These are phyloP conservation scores for Leccinum longicurvipes DNA, from an alignment of 768 basidiomycete species.

Conservation along the genomic window DNA sequence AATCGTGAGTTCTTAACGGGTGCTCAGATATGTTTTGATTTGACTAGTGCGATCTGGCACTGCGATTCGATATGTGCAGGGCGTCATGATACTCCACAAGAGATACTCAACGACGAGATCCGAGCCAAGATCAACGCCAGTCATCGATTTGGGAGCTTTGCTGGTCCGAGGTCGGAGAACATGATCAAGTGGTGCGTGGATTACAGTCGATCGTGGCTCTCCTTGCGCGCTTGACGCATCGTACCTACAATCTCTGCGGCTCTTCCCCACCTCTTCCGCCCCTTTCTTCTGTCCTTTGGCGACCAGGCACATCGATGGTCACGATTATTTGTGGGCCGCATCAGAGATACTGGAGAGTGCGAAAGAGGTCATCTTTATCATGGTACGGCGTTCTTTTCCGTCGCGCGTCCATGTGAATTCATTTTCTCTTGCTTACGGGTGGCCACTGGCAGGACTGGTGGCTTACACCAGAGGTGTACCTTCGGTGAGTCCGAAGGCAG, in stretches of 20 bases:
- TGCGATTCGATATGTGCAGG: conserved; percentile 33
- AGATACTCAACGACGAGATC: conserved; percentile 66
- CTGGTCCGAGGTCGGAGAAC: conserved; percentile 64
- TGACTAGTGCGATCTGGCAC: neutral
- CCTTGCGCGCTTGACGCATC: neutral
- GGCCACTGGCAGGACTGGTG: conserved; percentile 84
- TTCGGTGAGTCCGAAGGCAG: conserved; percentile 35
- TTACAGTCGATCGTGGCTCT: neutral
- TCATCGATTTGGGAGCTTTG: conserved; percentile 89
- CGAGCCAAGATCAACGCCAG: conserved; percentile 69
- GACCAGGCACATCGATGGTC: conserved; percentile 83
- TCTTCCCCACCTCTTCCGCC: neutral
- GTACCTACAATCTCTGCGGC: neutral
- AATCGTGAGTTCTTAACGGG: conserved; percentile 28
- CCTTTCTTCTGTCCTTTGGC: neutral
- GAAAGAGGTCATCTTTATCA: conserved; percentile 82
- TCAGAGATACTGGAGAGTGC: conserved; percentile 86
- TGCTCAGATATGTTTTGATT: neutral
- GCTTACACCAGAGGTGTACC: conserved; percentile 92
- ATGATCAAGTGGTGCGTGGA: conserved; percentile 72
- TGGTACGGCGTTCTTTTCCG: conserved; percentile 48
- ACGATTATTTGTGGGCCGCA: conserved; percentile 95
- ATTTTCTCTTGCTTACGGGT: neutral
- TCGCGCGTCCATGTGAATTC: neutral
- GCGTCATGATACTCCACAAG: conserved; percentile 75